Evolutionary conservation across 1,284 basidiomycete genomes (phyloP).

Genomic region (Ustilago cynodontis): DNA sequence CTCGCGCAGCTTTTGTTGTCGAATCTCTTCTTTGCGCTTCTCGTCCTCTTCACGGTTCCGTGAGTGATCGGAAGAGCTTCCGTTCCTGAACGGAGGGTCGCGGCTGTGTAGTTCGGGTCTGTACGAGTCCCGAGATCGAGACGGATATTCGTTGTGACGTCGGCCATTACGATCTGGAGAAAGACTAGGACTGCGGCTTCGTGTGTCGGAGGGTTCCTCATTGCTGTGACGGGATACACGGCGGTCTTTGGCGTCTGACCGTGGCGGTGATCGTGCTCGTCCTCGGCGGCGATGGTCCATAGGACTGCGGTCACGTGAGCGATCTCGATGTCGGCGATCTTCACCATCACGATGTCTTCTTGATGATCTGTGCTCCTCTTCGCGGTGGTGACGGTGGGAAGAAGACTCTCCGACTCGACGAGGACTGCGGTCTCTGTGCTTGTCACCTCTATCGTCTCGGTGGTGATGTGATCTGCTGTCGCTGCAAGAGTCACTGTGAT

Average conservation of each 20-base stretch:
- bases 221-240: conserved; percentile 2
- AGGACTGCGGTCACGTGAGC: conserved; percentile 18
- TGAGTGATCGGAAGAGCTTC: conserved; percentile 30
- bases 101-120: neutral
- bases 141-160: neutral
- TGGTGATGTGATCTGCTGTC: conserved; percentile 37
- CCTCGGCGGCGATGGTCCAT: conserved; percentile 47
- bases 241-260: neutral
- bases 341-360: conserved; percentile 22
- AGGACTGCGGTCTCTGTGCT: conserved; percentile 20
- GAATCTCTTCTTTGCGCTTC: conserved; percentile 73
- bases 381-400: conserved; percentile 18
- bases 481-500: conserved; percentile 11
- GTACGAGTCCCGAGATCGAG: conserved; percentile 14
- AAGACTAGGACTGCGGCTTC: conserved; percentile 24
- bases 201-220: neutral
- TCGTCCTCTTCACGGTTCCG: conserved; percentile 52
- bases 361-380: conserved; percentile 31
- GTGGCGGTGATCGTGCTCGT: neutral
- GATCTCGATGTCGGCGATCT: conserved; percentile 55
- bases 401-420: conserved; percentile 33
- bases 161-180: conserved; percentile 17
- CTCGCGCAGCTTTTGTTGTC: conserved; percentile 84
- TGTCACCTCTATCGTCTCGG: conserved; percentile 65
- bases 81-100: neutral